Evolutionary conservation across 495 filamentous ascomycete species (phyloP).

Genomic region (Friedmanniomyces endolithicus): DNA sequence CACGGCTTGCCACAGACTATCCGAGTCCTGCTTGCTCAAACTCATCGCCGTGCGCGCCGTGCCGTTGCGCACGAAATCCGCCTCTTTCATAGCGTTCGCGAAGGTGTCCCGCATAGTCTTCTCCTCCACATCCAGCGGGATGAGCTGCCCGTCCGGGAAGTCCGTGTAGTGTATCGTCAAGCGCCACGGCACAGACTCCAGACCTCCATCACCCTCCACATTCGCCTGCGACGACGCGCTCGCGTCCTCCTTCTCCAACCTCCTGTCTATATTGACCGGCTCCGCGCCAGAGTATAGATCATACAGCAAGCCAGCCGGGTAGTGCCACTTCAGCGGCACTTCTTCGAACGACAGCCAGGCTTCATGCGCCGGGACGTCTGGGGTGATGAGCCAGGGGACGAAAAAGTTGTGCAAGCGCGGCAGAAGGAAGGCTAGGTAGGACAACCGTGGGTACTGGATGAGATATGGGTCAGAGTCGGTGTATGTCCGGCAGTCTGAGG

Average conservation of each 20-base stretch:
- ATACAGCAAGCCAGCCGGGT: conserved; percentile 75
- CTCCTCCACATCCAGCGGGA: conserved; percentile 49
- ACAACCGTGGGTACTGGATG: conserved; percentile 52
- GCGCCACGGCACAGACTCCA: conserved; percentile 56
- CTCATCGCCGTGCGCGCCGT: conserved; percentile 90
- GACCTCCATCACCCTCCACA: background rate
- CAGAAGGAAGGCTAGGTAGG: conserved; percentile 64
- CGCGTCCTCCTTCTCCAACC: background rate
- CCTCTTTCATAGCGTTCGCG: conserved; percentile 90
- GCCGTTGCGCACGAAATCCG: conserved; percentile 82
- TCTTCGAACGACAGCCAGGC: conserved; percentile 63
- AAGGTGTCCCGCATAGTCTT: conserved; percentile 67
- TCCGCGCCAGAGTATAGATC: conserved; percentile 69
- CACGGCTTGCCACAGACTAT: conserved; percentile 73
- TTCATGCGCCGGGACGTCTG: conserved; percentile 41
- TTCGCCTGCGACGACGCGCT: background rate
- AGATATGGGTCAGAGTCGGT: conserved; percentile 31
- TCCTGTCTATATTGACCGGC: conserved; percentile 33
- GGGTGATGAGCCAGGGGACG: conserved; percentile 54
- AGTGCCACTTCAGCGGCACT: conserved; percentile 78
- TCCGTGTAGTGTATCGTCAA: conserved; percentile 61
- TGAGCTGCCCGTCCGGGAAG: conserved; percentile 54
- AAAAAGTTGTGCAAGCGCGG: conserved; percentile 74
- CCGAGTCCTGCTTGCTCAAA: conserved; percentile 76
- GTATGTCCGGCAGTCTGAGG: conserved; percentile 30